Evolutionary conservation across 139 green algal genomes (phyloP), one percentile per base, ranked within the genome.

Genomic region (Chlorella vulgaris): DNA sequence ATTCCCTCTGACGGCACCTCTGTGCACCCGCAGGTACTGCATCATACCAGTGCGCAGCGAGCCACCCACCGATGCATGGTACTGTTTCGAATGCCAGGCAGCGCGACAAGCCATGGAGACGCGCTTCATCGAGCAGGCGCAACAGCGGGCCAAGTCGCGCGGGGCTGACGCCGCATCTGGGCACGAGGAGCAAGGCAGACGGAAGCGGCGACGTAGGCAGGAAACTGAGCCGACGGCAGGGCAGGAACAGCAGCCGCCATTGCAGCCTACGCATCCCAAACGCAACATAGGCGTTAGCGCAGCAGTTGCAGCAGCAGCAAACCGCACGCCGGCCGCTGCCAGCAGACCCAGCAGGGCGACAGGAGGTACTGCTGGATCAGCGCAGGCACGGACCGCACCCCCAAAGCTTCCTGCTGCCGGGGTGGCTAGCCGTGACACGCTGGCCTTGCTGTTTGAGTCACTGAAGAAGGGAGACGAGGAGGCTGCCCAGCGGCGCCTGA

Each of bases 41-140:
- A 66, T 43, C 70, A 7, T 66, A 1, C 70, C 50, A 47, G 39
- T 78, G 47, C 50, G 43, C 35, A 79, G 33, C 22, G 73, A 79
- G 73, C 33, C 53, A 15, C 73, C 73, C 51, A 67, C 53, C 36
- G 73, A 79, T 8, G 73, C 51, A 5, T 79, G 73, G 73, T 79
- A 79, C 53, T 79, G 73, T 53, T 68, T 53, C 4, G 35, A 79
- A 35, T 79, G 73, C 73, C 35, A 19, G n/a, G n/a, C n/a, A n/a
- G n/a, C n/a, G n/a, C n/a, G n/a, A n/a, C n/a, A n/a, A n/a, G n/a
- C n/a, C n/a, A n/a, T n/a, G n/a, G n/a, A n/a, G n/a, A n/a, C n/a
- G n/a, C n/a, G n/a, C n/a, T n/a, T n/a, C n/a, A n/a, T n/a, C n/a
- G n/a, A n/a, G n/a, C n/a, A n/a, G n/a, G n/a, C n/a, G n/a, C n/a